A percentile compares a stretch with the other conserved stretches of the same genome.
Evolutionary conservation across 83 land plant species (phyloP).

Genomic region (Picea engelmannii): DNA sequence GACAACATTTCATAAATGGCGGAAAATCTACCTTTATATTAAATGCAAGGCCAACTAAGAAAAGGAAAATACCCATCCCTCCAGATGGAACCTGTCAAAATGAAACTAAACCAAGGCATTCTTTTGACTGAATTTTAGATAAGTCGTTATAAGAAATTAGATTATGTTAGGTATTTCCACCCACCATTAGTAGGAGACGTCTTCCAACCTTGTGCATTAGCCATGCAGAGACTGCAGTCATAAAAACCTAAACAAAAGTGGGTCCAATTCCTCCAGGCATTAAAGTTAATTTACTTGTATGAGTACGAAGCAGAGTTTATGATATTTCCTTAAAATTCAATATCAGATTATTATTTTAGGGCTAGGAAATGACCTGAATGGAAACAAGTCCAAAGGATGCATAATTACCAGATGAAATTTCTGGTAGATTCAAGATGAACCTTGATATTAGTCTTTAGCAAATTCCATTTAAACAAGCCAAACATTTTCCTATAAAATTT

Average conservation of each 20-base stretch:
- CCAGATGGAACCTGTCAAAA: constrained; percentile 68
- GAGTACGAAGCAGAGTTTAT: not conserved
- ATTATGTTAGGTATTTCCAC: not conserved
- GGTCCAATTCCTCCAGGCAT: not conserved
- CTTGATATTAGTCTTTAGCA: no score
- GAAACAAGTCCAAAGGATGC: constrained; percentile 78
- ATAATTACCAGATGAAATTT: constrained; percentile 58
- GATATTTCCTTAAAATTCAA: not conserved
- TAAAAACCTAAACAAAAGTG: constrained; percentile 58
- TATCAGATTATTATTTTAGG: not conserved
- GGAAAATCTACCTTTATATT: constrained; percentile 52
- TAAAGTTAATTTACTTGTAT: no score
- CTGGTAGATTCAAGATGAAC: constrained; percentile 26
- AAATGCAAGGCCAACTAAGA: constrained; percentile 83
- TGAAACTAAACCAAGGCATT: not conserved
- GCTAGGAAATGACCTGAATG: constrained; percentile 52
- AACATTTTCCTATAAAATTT: no score
- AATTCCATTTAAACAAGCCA: no score
- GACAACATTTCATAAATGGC: not conserved
- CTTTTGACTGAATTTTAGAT: no score
- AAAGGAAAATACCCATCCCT: constrained; percentile 77
- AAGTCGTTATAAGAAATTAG: no score
- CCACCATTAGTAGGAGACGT: constrained; percentile 81
- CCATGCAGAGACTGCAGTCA: constrained; percentile 78
- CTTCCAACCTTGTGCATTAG: constrained; percentile 91